Percentiles rank a stretch among this genome's conserved stretches.
These are phyloP conservation scores for Xylariaceae sp. DNA, from an alignment of 2,329 filamentous ascomycete genomes.

Conservation along the genomic window DNA sequence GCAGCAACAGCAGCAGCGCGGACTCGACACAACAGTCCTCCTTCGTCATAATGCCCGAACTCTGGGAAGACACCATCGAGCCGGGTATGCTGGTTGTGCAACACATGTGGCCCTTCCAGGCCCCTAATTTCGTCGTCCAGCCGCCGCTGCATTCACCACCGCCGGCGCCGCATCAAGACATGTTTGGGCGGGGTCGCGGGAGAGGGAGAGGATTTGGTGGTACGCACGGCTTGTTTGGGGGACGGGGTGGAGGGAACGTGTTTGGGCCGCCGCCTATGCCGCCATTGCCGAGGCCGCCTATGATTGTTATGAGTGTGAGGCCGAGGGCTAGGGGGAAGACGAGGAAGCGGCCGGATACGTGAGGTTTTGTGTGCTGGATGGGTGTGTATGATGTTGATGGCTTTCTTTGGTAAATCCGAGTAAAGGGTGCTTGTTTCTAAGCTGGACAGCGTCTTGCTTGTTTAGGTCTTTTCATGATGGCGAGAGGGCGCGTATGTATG, in stretches of 20 bases:
- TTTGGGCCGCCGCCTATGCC: conserved; percentile 3
- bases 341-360: conserved; percentile 19
- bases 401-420: background rate
- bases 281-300: conserved; percentile 2
- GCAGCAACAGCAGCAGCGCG: background rate
- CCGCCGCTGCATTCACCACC: conserved; percentile 10
- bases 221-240: conserved; percentile 1
- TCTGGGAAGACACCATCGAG: conserved; percentile 54
- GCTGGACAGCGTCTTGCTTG: no score
- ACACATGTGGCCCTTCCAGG: conserved; percentile 52
- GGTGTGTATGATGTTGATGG: background rate
- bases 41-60: conserved; percentile 35
- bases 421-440: no score
- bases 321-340: conserved; percentile 22
- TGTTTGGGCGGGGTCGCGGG: background rate
- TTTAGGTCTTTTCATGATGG: background rate
- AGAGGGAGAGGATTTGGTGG: conserved; percentile 5
- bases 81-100: conserved; percentile 50
- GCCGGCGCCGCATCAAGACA: background rate
- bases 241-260: conserved; percentile 7
- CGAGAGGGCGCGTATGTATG: background rate
- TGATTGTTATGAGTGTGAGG: background rate
- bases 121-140: conserved; percentile 7
- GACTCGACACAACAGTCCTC: background rate
- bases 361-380: background rate